phyloP scores from a whole-genome alignment of 2,329 filamentous ascomycete species.

The Ceratocystis cubensis region DNA sequence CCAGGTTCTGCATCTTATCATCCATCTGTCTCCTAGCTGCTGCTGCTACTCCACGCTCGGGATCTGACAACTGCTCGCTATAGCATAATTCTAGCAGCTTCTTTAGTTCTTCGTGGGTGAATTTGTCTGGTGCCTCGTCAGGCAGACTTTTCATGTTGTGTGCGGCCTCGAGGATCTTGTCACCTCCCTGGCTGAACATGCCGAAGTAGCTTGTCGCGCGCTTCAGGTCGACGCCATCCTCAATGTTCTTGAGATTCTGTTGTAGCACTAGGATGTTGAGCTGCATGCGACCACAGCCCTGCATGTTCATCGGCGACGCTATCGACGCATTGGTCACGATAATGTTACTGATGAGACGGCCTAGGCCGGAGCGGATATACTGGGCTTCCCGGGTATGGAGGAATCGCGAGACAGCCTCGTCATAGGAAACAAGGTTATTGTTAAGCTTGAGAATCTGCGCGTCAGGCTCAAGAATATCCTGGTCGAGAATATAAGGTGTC shows the following conservation, averaged over 20 bases:
- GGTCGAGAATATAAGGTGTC: conserved; percentile 52
- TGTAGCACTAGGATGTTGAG: conserved; percentile 91
- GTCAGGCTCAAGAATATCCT: conserved; percentile 65
- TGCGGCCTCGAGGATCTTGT: conserved; percentile 51
- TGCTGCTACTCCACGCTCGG: conserved; percentile 53
- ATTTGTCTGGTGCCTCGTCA: conserved; percentile 32
- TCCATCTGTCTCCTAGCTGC: conserved; percentile 57
- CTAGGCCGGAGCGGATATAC: conserved; percentile 67
- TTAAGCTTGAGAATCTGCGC: conserved; percentile 73
- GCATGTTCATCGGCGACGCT: conserved; percentile 70
- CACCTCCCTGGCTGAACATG: conserved; percentile 53
- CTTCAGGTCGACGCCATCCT: conserved; percentile 52
- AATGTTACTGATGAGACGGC: conserved; percentile 63
- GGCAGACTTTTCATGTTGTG: conserved; percentile 31
- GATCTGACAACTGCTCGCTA: conserved; percentile 52
- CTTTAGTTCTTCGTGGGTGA: conserved; percentile 55
- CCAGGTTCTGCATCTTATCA: conserved; percentile 56
- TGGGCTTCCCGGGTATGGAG: conserved; percentile 57
- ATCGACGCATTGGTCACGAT: conserved; percentile 59
- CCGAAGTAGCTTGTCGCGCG: conserved; percentile 55
- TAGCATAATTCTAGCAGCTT: conserved; percentile 54
- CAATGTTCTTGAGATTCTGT: conserved; percentile 92
- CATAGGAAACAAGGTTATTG: conserved; percentile 70
- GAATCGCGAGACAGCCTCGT: conserved; percentile 64
- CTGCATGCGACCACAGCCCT: conserved; percentile 71